phyloP scores from a whole-genome alignment of 176 grass and related monocot genomes.

The Calamus simplicifolius region DNA sequence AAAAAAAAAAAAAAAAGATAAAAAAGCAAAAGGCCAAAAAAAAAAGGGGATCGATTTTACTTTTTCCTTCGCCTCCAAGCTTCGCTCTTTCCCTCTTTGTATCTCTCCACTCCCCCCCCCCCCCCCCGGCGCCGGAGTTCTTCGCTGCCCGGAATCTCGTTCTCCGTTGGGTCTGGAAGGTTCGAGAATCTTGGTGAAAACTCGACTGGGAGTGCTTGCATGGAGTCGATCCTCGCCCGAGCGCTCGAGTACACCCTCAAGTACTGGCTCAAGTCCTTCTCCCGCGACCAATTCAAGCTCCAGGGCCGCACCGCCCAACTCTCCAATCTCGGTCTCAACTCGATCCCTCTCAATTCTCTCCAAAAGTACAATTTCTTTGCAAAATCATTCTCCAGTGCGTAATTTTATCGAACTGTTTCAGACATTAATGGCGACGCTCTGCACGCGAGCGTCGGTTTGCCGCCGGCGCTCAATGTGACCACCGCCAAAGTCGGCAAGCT shows the following conservation, averaged over 20 bases:
- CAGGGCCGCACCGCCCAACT: constrained; percentile 93
- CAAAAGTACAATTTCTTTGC: no score
- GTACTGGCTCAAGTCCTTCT: constrained; percentile 99
- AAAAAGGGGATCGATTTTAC: no score
- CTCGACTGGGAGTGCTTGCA: not conserved
- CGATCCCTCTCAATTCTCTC: no score
- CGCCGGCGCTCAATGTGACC: constrained; percentile 63
- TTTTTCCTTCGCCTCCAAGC: no score
- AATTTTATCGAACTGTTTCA: constrained; percentile 18
- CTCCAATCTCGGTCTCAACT: constrained; percentile 57
- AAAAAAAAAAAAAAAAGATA: no score
- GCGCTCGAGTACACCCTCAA: constrained; percentile 99
- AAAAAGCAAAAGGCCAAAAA: no score
- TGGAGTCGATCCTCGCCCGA: constrained; percentile 99
- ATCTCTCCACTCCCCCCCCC: no score
- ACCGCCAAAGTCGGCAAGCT: constrained; percentile 84
- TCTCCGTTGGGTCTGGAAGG: not conserved
- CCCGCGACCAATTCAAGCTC: constrained; percentile 99
- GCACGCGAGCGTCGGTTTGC: constrained; percentile 84
- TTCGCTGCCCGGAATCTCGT: not conserved
- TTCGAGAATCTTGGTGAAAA: no score
- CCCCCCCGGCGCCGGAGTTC: no score
- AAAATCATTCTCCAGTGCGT: no score
- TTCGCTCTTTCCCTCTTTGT: no score
- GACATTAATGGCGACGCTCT: constrained; percentile 97